These are phyloP conservation scores for Ilyonectria destructans DNA, from an alignment of 2,329 filamentous ascomycete species.

Conservation along the genomic window DNA sequence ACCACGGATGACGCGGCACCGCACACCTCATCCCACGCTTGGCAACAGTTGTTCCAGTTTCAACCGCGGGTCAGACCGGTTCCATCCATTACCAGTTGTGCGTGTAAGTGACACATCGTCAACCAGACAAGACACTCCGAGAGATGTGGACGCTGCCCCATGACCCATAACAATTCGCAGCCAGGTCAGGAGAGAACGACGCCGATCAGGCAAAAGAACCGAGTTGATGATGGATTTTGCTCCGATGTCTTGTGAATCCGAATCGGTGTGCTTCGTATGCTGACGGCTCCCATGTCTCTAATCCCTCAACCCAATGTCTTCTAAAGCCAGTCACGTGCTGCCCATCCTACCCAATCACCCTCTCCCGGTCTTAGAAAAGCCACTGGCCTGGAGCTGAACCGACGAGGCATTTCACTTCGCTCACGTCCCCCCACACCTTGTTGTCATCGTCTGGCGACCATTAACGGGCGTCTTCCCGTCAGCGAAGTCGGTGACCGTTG, in stretches of 20 bases:
- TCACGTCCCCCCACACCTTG: conserved; percentile 7
- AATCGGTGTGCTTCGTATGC: neutral
- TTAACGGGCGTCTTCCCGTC: conserved; percentile 25
- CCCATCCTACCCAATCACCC: conserved; percentile 14
- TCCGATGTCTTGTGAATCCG: neutral
- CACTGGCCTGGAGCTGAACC: neutral
- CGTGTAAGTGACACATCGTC: conserved; percentile 25
- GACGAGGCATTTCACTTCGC: conserved; percentile 13
- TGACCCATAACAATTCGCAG: conserved; percentile 4
- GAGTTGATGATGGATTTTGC: neutral
- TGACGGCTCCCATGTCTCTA: conserved; percentile 7
- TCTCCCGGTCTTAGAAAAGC: conserved; percentile 9
- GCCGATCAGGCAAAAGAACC: neutral
- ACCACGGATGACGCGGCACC: conserved; percentile 46
- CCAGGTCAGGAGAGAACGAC: neutral
- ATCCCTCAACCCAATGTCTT: conserved; percentile 11
- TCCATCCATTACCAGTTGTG: neutral
- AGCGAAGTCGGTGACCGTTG: conserved; percentile 24
- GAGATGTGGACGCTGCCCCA: conserved; percentile 6
- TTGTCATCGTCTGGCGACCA: conserved; percentile 8
- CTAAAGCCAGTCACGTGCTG: conserved; percentile 9
- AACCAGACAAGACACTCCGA: conserved; percentile 3
- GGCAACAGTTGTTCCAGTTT: conserved; percentile 5
- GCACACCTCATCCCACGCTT: conserved; percentile 15
- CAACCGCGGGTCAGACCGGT: conserved; percentile 18